These are phyloP conservation scores for Smallanthus sonchifolius DNA, from an alignment of 129 eudicot species.

Conservation along the genomic window DNA sequence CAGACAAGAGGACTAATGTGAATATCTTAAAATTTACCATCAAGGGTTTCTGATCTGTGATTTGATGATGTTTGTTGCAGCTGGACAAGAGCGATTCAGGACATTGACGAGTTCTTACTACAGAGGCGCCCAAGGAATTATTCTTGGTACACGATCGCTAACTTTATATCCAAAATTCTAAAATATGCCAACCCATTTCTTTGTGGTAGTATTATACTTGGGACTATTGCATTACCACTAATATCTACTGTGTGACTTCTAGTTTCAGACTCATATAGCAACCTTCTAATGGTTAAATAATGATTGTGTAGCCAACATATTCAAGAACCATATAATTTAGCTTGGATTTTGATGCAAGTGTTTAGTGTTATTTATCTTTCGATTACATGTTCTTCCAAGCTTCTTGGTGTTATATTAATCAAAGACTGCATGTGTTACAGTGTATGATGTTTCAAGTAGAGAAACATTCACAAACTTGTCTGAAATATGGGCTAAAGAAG, in stretches of 20 bases:
- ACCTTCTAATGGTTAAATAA: background rate
- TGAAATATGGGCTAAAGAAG: conserved; percentile 89
- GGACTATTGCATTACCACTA: background rate
- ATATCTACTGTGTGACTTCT: background rate
- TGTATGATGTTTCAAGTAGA: conserved; percentile 88
- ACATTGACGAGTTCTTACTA: conserved; percentile 90
- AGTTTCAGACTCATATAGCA: background rate
- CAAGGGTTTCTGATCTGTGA: conserved; percentile 13
- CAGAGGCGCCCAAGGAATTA: conserved; percentile 94
- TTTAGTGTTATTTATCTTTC: background rate
- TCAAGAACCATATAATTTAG: background rate
- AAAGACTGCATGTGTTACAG: conserved; percentile 29
- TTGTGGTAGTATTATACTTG: background rate
- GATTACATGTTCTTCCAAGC: background rate
- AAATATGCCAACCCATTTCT: conserved; percentile 8
- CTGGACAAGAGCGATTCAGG: conserved; percentile 96
- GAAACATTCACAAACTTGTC: conserved; percentile 80
- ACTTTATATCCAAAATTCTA: background rate
- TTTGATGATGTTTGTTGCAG: conserved; percentile 43
- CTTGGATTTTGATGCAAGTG: background rate
- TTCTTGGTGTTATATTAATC: background rate
- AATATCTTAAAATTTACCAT: background rate
- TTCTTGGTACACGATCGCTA: conserved; percentile 56
- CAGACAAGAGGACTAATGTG: background rate
- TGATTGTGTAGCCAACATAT: background rate